Percentiles rank a stretch among this genome's conserved stretches.
Conservation (phyloP, 2,329 filamentous ascomycete genomes). For the Xylaria sp. region DNA sequence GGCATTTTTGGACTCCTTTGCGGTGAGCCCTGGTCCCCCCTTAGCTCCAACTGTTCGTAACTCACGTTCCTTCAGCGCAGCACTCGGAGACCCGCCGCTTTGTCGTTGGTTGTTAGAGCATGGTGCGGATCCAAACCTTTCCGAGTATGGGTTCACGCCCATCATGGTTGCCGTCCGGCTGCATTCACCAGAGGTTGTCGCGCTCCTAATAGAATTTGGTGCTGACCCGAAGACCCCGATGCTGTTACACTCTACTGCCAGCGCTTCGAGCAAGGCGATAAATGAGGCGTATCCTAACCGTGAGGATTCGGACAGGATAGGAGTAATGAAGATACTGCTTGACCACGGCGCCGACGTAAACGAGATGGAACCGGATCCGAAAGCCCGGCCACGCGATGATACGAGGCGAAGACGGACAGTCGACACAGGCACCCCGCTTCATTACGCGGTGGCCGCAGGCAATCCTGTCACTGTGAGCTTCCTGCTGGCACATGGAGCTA, state of each 20-base stretch:
- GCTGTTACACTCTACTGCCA: conserved; percentile 41
- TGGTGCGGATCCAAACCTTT: conserved; percentile 41
- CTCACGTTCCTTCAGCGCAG: conserved; percentile 37
- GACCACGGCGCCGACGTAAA: conserved; percentile 42
- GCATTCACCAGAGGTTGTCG: conserved; percentile 41
- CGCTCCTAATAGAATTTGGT: conserved; percentile 39
- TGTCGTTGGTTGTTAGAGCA: conserved; percentile 42
- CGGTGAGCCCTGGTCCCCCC: conserved; percentile 33
- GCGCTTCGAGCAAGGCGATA: conserved; percentile 37
- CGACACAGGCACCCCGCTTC: conserved; percentile 42
- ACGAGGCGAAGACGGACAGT: conserved; percentile 39
- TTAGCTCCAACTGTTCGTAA: conserved; percentile 4
- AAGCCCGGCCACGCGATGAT: conserved; percentile 41
- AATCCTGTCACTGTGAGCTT: conserved; percentile 42
- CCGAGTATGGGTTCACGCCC: conserved; percentile 42
- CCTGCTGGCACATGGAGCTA: conserved; percentile 40
- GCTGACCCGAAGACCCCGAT: conserved; percentile 42
- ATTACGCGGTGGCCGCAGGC: conserved; percentile 42
- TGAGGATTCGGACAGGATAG: conserved; percentile 40
- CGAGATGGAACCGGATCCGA: conserved; percentile 45
- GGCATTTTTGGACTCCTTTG: conserved; percentile 42
- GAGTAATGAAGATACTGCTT: conserved; percentile 39
- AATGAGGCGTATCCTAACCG: conserved; percentile 37
- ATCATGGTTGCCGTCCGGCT: conserved; percentile 43
- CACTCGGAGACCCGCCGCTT: conserved; percentile 38